A percentile compares a stretch with the other conserved stretches of the same genome.
These are phyloP conservation scores for Colletotrichum theobromicola DNA, from an alignment of 2,329 filamentous ascomycete genomes.

Conservation along the genomic window DNA sequence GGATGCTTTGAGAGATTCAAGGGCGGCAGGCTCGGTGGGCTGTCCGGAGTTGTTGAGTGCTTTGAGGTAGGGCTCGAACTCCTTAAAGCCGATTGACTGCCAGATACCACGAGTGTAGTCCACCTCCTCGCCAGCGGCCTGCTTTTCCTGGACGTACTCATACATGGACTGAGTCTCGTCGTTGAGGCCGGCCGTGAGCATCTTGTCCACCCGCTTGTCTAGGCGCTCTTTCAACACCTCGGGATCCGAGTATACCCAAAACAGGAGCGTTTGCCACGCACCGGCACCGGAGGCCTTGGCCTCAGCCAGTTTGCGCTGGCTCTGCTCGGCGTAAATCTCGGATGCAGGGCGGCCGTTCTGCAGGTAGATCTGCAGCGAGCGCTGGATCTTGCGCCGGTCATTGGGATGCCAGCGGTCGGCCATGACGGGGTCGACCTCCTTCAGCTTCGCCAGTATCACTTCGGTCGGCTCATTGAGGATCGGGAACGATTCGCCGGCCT, in stretches of 20 bases:
- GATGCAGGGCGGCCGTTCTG: slow-evolving; percentile 83
- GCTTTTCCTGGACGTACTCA: slow-evolving; percentile 37
- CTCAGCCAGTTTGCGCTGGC: slow-evolving; percentile 40
- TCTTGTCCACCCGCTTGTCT: slow-evolving; percentile 80
- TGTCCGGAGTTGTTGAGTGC: slow-evolving; percentile 37
- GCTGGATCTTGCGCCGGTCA: slow-evolving; percentile 85
- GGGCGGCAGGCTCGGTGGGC: slow-evolving; percentile 35
- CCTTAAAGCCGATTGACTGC: slow-evolving; percentile 96
- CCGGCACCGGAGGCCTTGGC: slow-evolving; percentile 15
- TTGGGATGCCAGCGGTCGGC: slow-evolving; percentile 93
- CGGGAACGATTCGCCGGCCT: slow-evolving; percentile 56
- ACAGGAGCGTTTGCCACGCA: slow-evolving; percentile 68
- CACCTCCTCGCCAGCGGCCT: slow-evolving; percentile 54
- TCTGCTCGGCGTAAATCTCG: slow-evolving; percentile 85
- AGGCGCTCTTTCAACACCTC: slow-evolving; percentile 73
- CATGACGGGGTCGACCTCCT: slow-evolving; percentile 86
- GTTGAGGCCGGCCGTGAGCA: slow-evolving; percentile 67
- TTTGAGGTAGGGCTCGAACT: slow-evolving; percentile 76
- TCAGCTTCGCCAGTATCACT: slow-evolving; percentile 73
- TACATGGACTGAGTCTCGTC: slow-evolving; percentile 54
- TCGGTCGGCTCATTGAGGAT: slow-evolving; percentile 77
- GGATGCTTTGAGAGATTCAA: slow-evolving; percentile 59
- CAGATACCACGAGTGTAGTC: slow-evolving; percentile 87
- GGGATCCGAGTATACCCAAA: slow-evolving; percentile 85
- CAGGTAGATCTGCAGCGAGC: slow-evolving; percentile 89